Conservation (phyloP, 352 stramenopile species). For the Pythium brassicae region DNA sequence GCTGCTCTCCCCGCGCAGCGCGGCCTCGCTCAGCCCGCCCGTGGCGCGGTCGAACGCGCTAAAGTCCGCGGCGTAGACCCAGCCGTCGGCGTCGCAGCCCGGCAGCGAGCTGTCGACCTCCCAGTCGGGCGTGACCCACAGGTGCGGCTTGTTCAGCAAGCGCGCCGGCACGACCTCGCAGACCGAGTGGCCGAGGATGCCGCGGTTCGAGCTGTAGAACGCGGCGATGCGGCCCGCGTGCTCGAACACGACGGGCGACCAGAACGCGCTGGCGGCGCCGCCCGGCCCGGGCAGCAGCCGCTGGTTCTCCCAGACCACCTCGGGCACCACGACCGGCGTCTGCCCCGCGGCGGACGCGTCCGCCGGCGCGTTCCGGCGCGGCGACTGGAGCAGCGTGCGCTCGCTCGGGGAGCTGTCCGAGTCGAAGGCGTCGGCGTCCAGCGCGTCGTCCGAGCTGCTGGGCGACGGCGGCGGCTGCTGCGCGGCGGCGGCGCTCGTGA, state of each 20-base stretch:
- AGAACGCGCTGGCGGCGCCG: background rate
- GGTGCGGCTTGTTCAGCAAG: conserved; percentile 62
- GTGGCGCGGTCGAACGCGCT: conserved; percentile 21
- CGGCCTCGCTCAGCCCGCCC: background rate
- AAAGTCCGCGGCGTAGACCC: conserved; percentile 57
- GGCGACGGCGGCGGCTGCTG: conserved; percentile 8
- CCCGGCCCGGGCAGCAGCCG: conserved; percentile 11
- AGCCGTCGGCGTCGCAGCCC: conserved; percentile 60
- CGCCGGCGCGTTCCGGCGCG: background rate
- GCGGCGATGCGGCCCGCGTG: conserved; percentile 32
- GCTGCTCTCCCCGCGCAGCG: conserved; percentile 1
- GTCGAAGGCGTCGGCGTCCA: conserved; percentile 22
- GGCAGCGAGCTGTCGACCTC: conserved; percentile 46
- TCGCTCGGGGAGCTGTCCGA: conserved; percentile 8
- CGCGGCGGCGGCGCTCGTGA: background rate
- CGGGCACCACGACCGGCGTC: conserved; percentile 32
- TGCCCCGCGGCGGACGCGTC: conserved; percentile 15
- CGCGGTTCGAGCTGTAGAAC: conserved; percentile 65
- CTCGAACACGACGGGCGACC: conserved; percentile 42
- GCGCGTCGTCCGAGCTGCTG: conserved; percentile 19
- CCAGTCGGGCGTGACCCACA: conserved; percentile 68
- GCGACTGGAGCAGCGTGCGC: conserved; percentile 1
- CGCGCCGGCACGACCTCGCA: conserved; percentile 58
- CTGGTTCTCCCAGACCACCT: conserved; percentile 55
- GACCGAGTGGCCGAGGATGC: conserved; percentile 45